Conservation (phyloP, 306 rosid species). For the Sicyos edulis region DNA sequence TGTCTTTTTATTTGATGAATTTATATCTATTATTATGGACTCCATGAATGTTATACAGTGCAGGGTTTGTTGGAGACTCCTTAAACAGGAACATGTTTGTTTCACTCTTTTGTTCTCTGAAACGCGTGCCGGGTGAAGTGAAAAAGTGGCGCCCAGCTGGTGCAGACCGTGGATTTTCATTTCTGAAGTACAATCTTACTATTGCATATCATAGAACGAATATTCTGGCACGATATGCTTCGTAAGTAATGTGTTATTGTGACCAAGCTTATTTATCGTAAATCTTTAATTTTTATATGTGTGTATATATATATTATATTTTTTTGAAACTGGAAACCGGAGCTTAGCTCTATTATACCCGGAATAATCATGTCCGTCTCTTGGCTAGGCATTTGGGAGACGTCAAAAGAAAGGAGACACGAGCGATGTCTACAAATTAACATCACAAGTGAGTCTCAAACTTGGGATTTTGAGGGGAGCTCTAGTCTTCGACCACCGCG, state of each 20-base stretch:
- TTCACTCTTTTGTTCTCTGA: slow-evolving; percentile 76
- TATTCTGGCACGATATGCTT: slow-evolving; percentile 77
- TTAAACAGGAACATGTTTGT: slow-evolving; percentile 90
- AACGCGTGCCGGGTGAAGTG: slow-evolving; percentile 49
- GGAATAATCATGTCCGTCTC: too few relatives aligned
- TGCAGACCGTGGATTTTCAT: slow-evolving; percentile 91
- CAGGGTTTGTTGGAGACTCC: slow-evolving; percentile 97
- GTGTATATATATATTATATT: too few relatives aligned
- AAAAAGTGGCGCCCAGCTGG: slow-evolving; percentile 91
- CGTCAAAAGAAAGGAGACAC: too few relatives aligned
- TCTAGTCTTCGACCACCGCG: too few relatives aligned
- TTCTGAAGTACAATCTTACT: slow-evolving; percentile 69
- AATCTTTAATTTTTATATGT: not conserved
- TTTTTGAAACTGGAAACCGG: too few relatives aligned
- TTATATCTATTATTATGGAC: slow-evolving; percentile 18
- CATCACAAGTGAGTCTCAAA: too few relatives aligned
- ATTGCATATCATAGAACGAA: slow-evolving; percentile 89
- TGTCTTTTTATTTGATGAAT: not conserved
- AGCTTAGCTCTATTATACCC: too few relatives aligned
- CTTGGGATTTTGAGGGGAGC: too few relatives aligned
- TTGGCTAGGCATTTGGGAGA: too few relatives aligned
- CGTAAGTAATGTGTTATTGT: slow-evolving; percentile 48
- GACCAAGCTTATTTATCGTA: not conserved
- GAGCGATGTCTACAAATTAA: too few relatives aligned
- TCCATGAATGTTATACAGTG: slow-evolving; percentile 48